Conservation (phyloP, 1,139 yeast species). For the Wickerhamiella infanticola region DNA sequence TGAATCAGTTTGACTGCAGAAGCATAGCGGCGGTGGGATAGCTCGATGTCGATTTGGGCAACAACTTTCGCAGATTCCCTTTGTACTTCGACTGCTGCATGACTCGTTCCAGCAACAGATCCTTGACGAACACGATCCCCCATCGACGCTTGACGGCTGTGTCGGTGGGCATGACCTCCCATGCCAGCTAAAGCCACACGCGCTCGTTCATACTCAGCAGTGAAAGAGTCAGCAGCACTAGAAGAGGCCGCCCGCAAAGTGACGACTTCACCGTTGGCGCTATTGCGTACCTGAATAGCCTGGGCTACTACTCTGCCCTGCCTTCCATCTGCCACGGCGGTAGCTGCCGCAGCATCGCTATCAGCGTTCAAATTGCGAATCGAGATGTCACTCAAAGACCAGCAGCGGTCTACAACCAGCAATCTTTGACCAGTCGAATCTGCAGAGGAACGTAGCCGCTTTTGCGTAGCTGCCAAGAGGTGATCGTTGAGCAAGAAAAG, state of each 20-base stretch:
- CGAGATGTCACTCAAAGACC: conserved; percentile 53
- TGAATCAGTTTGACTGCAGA: conserved; percentile 38
- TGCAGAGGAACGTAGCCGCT: conserved; percentile 25
- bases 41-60: conserved; percentile 50
- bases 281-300: neutral
- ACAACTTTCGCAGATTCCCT: conserved; percentile 45
- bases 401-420: conserved; percentile 63
- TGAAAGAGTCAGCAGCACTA: neutral
- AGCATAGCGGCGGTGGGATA: conserved; percentile 44
- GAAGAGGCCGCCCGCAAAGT: neutral
- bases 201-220: neutral
- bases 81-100: conserved; percentile 21
- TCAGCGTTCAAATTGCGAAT: conserved; percentile 28
- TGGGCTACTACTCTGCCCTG: neutral
- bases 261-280: neutral
- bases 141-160: neutral
- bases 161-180: neutral
- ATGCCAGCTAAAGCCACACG: neutral
- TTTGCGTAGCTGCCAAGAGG: conserved; percentile 55
- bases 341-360: conserved; percentile 18
- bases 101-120: neutral
- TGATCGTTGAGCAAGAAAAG: conserved; percentile 66
- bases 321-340: neutral
- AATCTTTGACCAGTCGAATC: conserved; percentile 18
- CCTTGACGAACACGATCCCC: neutral